Evolutionary conservation across 148 eudicot species (phyloP).

Genomic region (Vaccinium darrowii): DNA sequence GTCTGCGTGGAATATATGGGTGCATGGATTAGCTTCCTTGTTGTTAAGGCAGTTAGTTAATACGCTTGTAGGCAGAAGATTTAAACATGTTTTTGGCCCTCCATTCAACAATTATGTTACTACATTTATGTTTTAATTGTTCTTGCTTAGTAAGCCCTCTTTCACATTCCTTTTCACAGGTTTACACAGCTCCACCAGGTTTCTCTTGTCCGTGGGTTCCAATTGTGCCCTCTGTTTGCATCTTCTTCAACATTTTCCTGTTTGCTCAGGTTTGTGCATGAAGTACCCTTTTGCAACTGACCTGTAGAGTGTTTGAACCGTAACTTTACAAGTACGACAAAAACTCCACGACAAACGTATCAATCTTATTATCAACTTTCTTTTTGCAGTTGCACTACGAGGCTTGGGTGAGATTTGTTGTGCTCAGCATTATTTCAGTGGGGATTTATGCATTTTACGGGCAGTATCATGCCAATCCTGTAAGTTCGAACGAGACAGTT

Average conservation of each 20-base stretch:
- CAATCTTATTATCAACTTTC: constrained; percentile 10
- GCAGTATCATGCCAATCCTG: constrained; percentile 82
- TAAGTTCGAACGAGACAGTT: constrained; percentile 39
- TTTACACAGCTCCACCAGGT: constrained; percentile 51
- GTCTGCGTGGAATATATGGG: not conserved
- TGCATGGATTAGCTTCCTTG: not conserved
- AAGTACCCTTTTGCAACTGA: not conserved
- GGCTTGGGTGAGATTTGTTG: constrained; percentile 89
- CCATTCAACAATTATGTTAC: too few species aligned
- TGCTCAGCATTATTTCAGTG: constrained; percentile 58
- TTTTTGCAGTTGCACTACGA: constrained; percentile 85
- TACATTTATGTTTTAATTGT: not conserved
- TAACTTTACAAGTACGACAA: not conserved
- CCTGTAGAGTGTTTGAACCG: not conserved
- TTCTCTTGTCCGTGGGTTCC: constrained; percentile 96
- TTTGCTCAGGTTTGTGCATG: constrained; percentile 75
- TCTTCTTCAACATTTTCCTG: constrained; percentile 84
- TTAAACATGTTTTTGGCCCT: not conserved
- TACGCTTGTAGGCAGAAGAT: not conserved
- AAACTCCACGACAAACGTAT: not conserved
- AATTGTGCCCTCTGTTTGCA: constrained; percentile 77
- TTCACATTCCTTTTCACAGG: constrained; percentile 39
- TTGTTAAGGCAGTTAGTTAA: not conserved
- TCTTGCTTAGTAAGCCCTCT: constrained; percentile 3
- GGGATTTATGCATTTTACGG: constrained; percentile 83